A percentile compares a stretch with the other conserved stretches of the same genome.
phyloP scores from a whole-genome alignment of 768 basidiomycete species.

The Mycena galericulata region DNA sequence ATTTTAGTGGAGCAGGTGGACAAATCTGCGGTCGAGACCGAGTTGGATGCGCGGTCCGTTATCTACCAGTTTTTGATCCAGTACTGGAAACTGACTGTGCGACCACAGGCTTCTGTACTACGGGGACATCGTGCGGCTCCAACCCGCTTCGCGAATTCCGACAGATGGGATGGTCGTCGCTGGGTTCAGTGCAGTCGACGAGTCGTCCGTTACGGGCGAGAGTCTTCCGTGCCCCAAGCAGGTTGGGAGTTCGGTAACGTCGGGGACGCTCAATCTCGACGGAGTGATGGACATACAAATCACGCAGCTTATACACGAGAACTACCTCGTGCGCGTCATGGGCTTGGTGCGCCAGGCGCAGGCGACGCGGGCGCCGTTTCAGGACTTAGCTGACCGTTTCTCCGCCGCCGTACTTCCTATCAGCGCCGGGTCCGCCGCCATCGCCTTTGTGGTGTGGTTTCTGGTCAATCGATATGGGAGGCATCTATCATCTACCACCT shows the following conservation, averaged over 20 bases:
- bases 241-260: conserved; percentile 47
- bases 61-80: neutral
- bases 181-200: conserved; percentile 54
- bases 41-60: conserved; percentile 23
- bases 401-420: conserved; percentile 63
- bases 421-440: conserved; percentile 54
- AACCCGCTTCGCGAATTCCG: conserved; percentile 48
- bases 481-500: conserved; percentile 37
- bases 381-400: conserved; percentile 62
- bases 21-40: conserved; percentile 16
- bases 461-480: conserved; percentile 46
- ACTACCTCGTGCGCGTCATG: conserved; percentile 54
- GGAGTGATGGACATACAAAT: conserved; percentile 50
- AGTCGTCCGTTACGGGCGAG: conserved; percentile 59
- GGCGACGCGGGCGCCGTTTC: conserved; percentile 51
- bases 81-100: conserved; percentile 8
- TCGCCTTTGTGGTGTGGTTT: conserved; percentile 53
- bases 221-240: conserved; percentile 50
- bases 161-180: conserved; percentile 52
- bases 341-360: conserved; percentile 50
- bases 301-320: conserved; percentile 51
- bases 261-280: conserved; percentile 53
- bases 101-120: conserved; percentile 46
- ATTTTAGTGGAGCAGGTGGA: conserved; percentile 41
- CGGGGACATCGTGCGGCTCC: conserved; percentile 50